Conservation (phyloP, 768 basidiomycete genomes). For the Boletus coccyginus region DNA sequence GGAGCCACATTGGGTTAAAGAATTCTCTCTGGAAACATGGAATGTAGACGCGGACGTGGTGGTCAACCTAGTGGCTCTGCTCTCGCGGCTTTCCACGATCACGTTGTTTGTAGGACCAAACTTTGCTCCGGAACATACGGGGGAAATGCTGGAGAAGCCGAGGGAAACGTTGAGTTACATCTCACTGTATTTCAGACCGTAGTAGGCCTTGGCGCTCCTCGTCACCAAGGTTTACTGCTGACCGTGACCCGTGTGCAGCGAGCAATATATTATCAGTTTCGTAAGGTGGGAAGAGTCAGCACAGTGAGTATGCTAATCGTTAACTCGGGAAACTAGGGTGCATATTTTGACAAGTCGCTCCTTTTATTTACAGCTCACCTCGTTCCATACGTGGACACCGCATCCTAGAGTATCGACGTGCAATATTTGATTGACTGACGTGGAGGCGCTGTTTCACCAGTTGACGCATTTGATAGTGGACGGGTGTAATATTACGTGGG, state of each 20-base stretch:
- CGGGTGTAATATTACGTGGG: slow-evolving; percentile 54
- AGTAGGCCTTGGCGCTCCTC: slow-evolving; percentile 46
- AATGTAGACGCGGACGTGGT: slow-evolving; percentile 71
- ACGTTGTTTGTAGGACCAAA: slow-evolving; percentile 69
- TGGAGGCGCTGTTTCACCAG: slow-evolving; percentile 51
- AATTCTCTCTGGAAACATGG: slow-evolving; percentile 61
- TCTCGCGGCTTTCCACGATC: slow-evolving; percentile 51
- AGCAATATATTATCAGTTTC: slow-evolving; percentile 80
- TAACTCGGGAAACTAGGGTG: slow-evolving; percentile 46
- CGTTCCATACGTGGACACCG: slow-evolving; percentile 43
- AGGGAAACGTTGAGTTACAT: slow-evolving; percentile 47
- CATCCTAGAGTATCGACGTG: slow-evolving; percentile 79
- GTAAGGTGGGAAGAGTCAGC: slow-evolving; percentile 45
- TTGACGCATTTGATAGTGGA: slow-evolving; percentile 73
- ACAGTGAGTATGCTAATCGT: neutral
- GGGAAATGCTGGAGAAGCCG: slow-evolving; percentile 59
- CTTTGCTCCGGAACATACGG: slow-evolving; percentile 80
- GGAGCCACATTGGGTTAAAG: slow-evolving; percentile 42
- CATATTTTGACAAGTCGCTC: slow-evolving; percentile 74
- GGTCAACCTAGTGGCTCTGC: slow-evolving; percentile 59
- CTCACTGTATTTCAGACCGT: slow-evolving; percentile 77
- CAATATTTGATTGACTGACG: slow-evolving; percentile 48
- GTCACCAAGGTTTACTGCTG: neutral
- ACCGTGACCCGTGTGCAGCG: slow-evolving; percentile 49
- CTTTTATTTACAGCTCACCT: slow-evolving; percentile 35